These are phyloP conservation scores for Apophysomyces sp. DNA, from an alignment of 371 early-diverging fungal genomes.

Conservation along the genomic window DNA sequence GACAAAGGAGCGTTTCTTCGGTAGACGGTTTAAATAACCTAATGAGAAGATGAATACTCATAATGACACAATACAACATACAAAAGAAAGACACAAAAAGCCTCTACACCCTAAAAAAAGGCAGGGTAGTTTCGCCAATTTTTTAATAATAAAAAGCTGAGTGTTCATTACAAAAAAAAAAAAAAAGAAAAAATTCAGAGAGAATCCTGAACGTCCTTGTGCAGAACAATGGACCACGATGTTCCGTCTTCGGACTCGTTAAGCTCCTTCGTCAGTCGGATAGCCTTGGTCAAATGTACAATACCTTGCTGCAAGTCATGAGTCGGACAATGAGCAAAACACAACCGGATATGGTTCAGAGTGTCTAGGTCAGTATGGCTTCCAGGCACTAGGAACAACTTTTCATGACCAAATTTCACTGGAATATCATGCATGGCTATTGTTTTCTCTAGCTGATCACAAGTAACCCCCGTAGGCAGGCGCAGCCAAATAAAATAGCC, in stretches of 20 bases:
- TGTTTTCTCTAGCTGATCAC: conserved; percentile 11
- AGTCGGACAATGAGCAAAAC: conserved; percentile 16
- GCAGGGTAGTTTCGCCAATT: too few species aligned
- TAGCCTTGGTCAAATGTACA: neutral
- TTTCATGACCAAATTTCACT: conserved; percentile 25
- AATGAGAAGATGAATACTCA: too few species aligned
- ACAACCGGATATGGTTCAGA: conserved; percentile 11
- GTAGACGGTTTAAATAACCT: too few species aligned
- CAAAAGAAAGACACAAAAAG: neutral
- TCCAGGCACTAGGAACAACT: conserved; percentile 20
- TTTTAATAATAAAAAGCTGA: neutral
- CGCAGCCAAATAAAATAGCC: conserved; percentile 49
- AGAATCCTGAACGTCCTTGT: neutral
- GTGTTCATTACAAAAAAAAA: neutral
- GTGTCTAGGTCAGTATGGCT: neutral
- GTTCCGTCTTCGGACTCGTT: neutral
- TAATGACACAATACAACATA: too few species aligned
- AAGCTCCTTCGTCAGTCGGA: neutral
- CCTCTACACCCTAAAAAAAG: too few species aligned
- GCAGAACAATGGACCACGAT: neutral
- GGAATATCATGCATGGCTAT: conserved; percentile 15
- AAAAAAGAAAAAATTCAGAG: neutral
- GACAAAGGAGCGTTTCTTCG: too few species aligned
- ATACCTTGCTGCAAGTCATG: neutral
- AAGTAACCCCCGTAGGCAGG: conserved; percentile 25